These are phyloP conservation scores for Aspergillus fijiensis DNA, from an alignment of 2,329 filamentous ascomycete species.

Conservation along the genomic window DNA sequence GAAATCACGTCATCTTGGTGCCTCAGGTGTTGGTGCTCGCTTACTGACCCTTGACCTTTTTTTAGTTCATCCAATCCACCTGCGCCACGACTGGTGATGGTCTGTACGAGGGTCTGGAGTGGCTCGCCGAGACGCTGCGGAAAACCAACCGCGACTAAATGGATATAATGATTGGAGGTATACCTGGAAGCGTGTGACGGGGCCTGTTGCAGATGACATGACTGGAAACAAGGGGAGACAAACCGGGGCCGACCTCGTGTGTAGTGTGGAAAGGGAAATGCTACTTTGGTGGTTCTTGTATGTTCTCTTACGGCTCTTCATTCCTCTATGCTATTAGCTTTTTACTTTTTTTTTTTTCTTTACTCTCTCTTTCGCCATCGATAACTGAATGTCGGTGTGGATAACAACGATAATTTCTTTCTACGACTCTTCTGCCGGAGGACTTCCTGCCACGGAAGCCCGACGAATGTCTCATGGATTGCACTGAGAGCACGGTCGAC, in stretches of 20 bases:
- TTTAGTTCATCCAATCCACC: slow-evolving; percentile 97
- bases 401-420: slow-evolving; percentile 25
- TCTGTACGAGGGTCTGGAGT: slow-evolving; percentile 98
- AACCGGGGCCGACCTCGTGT: slow-evolving; percentile 31
- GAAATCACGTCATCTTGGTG: slow-evolving; percentile 14
- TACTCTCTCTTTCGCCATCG: not conserved
- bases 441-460: not conserved
- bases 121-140: slow-evolving; percentile 79
- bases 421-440: not conserved
- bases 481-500: not conserved
- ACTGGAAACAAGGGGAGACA: slow-evolving; percentile 24
- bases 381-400: slow-evolving; percentile 29
- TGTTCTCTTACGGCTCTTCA: slow-evolving; percentile 40
- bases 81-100: slow-evolving; percentile 98
- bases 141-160: slow-evolving; percentile 59
- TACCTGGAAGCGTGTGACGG: slow-evolving; percentile 36
- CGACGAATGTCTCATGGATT: not conserved
- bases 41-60: not conserved
- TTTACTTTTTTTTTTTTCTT: slow-evolving; percentile 39
- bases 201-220: slow-evolving; percentile 35
- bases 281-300: slow-evolving; percentile 34
- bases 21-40: not conserved
- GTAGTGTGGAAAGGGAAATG: slow-evolving; percentile 28
- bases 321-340: slow-evolving; percentile 44
- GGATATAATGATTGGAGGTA: slow-evolving; percentile 35